Evolutionary conservation across 495 filamentous ascomycete genomes (phyloP).

Genomic region (Baudoinia panamericana): DNA sequence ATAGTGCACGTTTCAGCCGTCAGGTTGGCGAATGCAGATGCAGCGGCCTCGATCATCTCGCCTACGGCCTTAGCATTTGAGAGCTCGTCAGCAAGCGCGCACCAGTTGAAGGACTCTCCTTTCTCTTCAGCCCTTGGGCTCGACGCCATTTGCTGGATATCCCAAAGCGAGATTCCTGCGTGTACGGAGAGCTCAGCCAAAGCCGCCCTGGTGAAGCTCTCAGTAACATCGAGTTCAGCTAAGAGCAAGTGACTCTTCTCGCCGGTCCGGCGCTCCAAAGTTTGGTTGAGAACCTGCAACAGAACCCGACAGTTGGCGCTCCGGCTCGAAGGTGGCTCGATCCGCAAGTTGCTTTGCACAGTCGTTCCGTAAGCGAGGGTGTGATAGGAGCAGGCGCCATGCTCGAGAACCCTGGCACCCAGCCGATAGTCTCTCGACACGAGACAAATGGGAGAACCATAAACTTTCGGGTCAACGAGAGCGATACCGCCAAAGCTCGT

Average conservation of each 20-base stretch:
- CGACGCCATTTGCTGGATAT: slow-evolving; percentile 5
- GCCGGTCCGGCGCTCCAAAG: slow-evolving; percentile 10
- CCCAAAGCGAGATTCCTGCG: background rate
- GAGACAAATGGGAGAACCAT: slow-evolving; percentile 11
- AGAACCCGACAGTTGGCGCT: slow-evolving; percentile 8
- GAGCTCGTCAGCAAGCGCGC: slow-evolving; percentile 11
- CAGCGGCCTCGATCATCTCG: slow-evolving; percentile 5
- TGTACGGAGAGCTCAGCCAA: slow-evolving; percentile 4
- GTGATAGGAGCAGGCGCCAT: slow-evolving; percentile 10
- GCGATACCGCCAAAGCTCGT: slow-evolving; percentile 14
- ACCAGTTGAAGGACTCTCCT: slow-evolving; percentile 8
- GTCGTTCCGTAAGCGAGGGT: slow-evolving; percentile 9
- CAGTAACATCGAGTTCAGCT: slow-evolving; percentile 15
- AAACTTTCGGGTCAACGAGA: slow-evolving; percentile 10
- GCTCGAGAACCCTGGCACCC: slow-evolving; percentile 7
- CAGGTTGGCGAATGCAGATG: background rate
- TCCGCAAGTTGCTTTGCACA: slow-evolving; percentile 6
- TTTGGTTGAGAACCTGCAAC: slow-evolving; percentile 7
- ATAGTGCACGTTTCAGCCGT: slow-evolving; percentile 9
- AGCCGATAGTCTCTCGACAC: slow-evolving; percentile 6
- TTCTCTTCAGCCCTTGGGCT: background rate
- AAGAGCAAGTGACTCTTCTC: slow-evolving; percentile 7
- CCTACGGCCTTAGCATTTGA: background rate
- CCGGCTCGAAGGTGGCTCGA: slow-evolving; percentile 4
- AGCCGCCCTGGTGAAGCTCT: slow-evolving; percentile 7